phyloP scores from a whole-genome alignment of 2,329 filamentous ascomycete genomes.

The Colletotrichum sp. region DNA sequence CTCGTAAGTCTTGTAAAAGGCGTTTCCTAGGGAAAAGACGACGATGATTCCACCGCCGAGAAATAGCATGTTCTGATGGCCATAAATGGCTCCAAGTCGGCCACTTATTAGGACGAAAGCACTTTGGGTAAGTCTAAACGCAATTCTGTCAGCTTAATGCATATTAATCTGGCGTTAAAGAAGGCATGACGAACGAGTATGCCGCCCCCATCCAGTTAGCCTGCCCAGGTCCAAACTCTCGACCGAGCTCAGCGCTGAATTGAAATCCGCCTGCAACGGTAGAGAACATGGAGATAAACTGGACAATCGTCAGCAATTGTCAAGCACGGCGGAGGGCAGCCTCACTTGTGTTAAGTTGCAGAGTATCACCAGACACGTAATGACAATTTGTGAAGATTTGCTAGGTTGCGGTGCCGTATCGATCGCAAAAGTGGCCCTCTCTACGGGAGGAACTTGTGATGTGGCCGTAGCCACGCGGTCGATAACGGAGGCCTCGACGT shows the following conservation, averaged over 20 bases:
- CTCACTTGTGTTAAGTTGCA: neutral
- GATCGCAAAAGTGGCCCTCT: neutral
- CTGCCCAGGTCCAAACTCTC: neutral
- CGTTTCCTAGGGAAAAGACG: neutral
- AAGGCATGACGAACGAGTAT: neutral
- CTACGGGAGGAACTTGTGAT: neutral
- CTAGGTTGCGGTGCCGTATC: neutral
- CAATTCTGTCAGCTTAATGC: neutral
- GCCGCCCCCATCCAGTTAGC: neutral
- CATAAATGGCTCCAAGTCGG: neutral
- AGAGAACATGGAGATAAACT: neutral
- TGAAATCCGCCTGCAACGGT: neutral
- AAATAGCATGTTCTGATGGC: neutral
- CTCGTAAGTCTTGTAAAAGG: neutral
- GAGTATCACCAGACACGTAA: neutral
- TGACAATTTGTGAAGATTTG: neutral
- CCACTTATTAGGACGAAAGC: neutral
- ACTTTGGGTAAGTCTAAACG: neutral
- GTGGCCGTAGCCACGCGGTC: neutral
- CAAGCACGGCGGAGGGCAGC: neutral
- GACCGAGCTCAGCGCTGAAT: neutral
- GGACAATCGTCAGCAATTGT: neutral
- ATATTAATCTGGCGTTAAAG: accelerated
- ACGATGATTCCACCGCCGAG: neutral
- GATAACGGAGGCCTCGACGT: neutral